Evolutionary conservation across 805 yeast species (phyloP).

Genomic region (Candida morakotiae): DNA sequence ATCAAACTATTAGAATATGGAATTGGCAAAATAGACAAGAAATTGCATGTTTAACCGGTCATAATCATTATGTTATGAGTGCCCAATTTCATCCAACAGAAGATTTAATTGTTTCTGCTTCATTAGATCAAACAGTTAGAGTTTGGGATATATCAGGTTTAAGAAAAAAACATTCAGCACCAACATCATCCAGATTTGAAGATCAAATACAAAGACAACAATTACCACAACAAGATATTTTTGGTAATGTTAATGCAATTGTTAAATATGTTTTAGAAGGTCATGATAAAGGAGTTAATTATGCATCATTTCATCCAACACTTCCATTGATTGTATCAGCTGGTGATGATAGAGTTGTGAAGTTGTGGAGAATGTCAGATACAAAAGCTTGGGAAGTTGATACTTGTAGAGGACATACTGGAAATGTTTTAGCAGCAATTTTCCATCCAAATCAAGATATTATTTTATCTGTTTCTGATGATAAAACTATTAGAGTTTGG

Average conservation of each 20-base stretch:
- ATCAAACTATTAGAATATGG: slow-evolving; percentile 98
- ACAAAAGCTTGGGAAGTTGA: slow-evolving; percentile 99
- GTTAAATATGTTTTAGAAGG: slow-evolving; percentile 96
- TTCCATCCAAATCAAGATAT: slow-evolving; percentile 94
- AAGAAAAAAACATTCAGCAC: slow-evolving; percentile 91
- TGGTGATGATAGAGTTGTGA: slow-evolving; percentile 93
- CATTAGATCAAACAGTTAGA: slow-evolving; percentile 96
- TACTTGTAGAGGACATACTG: slow-evolving; percentile 96
- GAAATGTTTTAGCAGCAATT: slow-evolving; percentile 80
- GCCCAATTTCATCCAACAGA: slow-evolving; percentile 97
- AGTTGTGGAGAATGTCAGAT: slow-evolving; percentile 96
- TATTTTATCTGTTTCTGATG: slow-evolving; percentile 91
- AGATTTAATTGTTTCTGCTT: slow-evolving; percentile 91
- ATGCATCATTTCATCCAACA: slow-evolving; percentile 98
- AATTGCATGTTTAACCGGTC: slow-evolving; percentile 95
- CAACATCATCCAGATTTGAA: slow-evolving; percentile 46
- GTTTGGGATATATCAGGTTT: slow-evolving; percentile 98
- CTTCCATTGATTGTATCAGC: slow-evolving; percentile 92
- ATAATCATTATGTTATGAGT: slow-evolving; percentile 96
- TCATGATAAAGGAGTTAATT: slow-evolving; percentile 96
- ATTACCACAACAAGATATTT: slow-evolving; percentile 83
- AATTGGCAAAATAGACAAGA: slow-evolving; percentile 99
- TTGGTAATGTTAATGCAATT: slow-evolving; percentile 90
- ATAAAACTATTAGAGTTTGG: slow-evolving; percentile 95
- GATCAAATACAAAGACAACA: slow-evolving; percentile 57